Percentiles rank a stretch among this genome's conserved stretches.
Evolutionary conservation across 768 basidiomycete genomes (phyloP).

Genomic region (Strobilomyces dryophilus): DNA sequence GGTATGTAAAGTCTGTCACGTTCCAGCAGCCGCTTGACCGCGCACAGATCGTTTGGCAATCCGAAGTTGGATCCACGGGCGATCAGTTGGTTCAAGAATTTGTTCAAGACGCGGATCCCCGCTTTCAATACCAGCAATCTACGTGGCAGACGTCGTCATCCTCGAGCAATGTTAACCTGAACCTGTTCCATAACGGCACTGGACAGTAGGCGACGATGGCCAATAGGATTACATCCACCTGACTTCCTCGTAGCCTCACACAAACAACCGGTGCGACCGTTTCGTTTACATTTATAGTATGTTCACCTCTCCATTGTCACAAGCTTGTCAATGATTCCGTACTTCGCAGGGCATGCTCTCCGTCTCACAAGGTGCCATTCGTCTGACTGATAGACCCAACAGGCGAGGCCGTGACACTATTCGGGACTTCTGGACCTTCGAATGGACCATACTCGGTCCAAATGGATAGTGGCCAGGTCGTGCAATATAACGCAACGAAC

Average conservation of each 20-base stretch:
- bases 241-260: conserved; percentile 29
- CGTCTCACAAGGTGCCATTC: background rate
- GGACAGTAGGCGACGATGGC: conserved; percentile 33
- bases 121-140: conserved; percentile 35
- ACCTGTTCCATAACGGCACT: conserved; percentile 39
- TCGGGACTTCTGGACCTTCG: conserved; percentile 37
- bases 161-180: conserved; percentile 30
- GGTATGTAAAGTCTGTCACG: conserved; percentile 16
- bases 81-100: conserved; percentile 17
- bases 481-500: conserved; percentile 16
- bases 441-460: conserved; percentile 34
- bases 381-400: background rate
- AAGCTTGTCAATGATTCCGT: background rate
- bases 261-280: conserved; percentile 30
- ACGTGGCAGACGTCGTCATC: conserved; percentile 35
- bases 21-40: background rate
- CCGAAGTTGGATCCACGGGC: conserved; percentile 17
- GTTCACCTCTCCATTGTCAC: conserved; percentile 5
- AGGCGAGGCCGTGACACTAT: conserved; percentile 46
- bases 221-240: background rate
- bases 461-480: conserved; percentile 28
- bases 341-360: conserved; percentile 19
- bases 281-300: conserved; percentile 38
- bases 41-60: conserved; percentile 26
- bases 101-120: conserved; percentile 33